Evolutionary conservation across 2,329 filamentous ascomycete genomes (phyloP), one percentile per base, ranked within the genome.

Genomic region (Colletotrichum sp.): DNA sequence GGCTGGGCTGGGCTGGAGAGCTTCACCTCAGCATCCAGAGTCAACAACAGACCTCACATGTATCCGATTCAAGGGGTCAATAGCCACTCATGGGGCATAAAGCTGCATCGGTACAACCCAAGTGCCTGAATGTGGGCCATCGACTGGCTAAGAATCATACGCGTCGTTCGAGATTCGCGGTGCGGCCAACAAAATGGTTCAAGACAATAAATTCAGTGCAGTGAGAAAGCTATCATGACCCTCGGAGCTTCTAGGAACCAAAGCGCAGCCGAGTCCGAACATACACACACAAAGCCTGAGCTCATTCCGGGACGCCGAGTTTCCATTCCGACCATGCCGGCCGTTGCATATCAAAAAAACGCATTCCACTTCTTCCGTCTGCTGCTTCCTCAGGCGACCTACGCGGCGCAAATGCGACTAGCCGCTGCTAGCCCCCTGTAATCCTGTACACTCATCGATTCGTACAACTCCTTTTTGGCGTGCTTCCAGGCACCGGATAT

Each of bases 241-340:
- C 34, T 72, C 48, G 74, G 74, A 74, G 70, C 65, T 74, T 75
- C 73, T 75, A 73, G 58, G 70, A 75, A 68, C 70, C 70, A 69
- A 73, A 73, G 73, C 73, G 64, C 74, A 73, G 64, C 74, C 71
- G 67, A 71, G 65, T 60, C 63, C 61, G 38, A 70, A 63, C 43
- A 52, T 57, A 74, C 67, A 74, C 61, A 74, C 65, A 61, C 60
- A 57, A 76, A 77, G 75, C 72, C 68, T 69, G 64, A 68, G 72
- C 75, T 76, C 74, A 70, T 76, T 66, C 75, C 75, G 61, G 58
- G 67, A 77, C 75, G 75, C 75, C 75, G 30, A 76, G 48, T 68
- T 73, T 67, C 75, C 72, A 60, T 76, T 72, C 67, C 73, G 72
- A 76, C 67, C 55, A 76, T 71, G 74, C 74, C 60, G 74, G 63